Conservation (phyloP, 2,329 filamentous ascomycete species). For the Talaromyces sp. region DNA sequence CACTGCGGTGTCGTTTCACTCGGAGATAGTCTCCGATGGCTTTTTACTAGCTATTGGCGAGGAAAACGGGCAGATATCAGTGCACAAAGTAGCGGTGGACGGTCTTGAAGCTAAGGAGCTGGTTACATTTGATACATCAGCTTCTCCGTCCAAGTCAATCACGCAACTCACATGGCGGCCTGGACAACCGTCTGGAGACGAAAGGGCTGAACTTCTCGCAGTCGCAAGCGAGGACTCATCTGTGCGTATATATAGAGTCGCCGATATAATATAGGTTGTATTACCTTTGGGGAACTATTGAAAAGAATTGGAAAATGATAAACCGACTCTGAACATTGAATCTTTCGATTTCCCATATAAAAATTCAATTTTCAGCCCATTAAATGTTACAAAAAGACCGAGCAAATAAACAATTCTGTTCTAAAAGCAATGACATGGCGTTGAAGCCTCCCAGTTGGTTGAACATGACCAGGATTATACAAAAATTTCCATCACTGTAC, state of each 20-base stretch:
- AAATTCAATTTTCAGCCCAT: too few relatives aligned
- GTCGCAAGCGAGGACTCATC: conserved; percentile 45
- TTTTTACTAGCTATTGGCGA: conserved; percentile 43
- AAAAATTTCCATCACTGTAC: conserved; percentile 12
- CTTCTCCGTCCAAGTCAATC: conserved; percentile 60
- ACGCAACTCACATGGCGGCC: conserved; percentile 68
- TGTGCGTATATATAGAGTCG: conserved; percentile 36
- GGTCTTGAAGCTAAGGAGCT: conserved; percentile 27
- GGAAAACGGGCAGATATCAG: conserved; percentile 43
- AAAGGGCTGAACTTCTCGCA: conserved; percentile 26
- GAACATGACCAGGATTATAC: conserved; percentile 15
- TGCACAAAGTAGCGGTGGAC: conserved; percentile 35
- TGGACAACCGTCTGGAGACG: neutral
- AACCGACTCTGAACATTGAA: neutral
- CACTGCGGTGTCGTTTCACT: conserved; percentile 65
- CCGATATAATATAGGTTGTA: conserved; percentile 24
- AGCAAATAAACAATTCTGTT: neutral
- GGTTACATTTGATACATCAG: conserved; percentile 28
- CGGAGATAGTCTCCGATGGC: conserved; percentile 22
- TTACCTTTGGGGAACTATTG: neutral
- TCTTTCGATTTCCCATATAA: neutral
- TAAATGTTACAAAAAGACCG: neutral
- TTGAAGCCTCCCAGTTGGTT: conserved; percentile 20
- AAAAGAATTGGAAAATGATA: neutral
- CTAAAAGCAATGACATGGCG: conserved; percentile 13